Percentiles rank a stretch among this genome's conserved stretches.
Conservation (phyloP, 148 eudicot species). For the Rhododendron griersonianum region DNA sequence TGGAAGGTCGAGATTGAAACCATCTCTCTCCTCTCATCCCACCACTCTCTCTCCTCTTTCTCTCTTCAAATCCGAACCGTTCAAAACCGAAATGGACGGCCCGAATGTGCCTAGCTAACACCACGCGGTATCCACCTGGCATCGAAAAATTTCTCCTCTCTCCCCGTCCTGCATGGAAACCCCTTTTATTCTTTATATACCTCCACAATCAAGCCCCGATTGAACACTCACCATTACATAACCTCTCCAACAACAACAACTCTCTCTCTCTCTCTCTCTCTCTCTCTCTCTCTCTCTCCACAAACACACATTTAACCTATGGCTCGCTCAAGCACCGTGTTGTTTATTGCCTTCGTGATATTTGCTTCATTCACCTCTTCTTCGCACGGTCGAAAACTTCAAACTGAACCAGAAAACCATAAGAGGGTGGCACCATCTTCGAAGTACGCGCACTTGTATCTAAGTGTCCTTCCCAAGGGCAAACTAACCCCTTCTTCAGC, state of each 20-base stretch:
- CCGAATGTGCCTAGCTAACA: too few species aligned
- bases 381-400: slow-evolving; percentile 14
- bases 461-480: slow-evolving; percentile 32
- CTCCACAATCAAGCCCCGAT: not conserved
- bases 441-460: slow-evolving; percentile 5
- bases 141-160: too few species aligned
- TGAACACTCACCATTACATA: not conserved
- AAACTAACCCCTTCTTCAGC: slow-evolving; percentile 11
- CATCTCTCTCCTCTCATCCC: too few species aligned
- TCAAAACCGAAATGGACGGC: too few species aligned
- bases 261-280: not conserved
- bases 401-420: not conserved
- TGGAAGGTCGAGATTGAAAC: too few species aligned
- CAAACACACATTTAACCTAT: not conserved
- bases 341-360: slow-evolving; percentile 4
- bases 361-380: slow-evolving; percentile 7
- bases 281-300: not conserved
- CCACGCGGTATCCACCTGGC: too few species aligned
- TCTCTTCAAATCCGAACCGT: too few species aligned
- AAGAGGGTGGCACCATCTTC: not conserved
- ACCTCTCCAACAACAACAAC: too few species aligned
- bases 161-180: too few species aligned
- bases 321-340: slow-evolving; percentile 5
- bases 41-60: too few species aligned
- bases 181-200: not conserved